These are phyloP conservation scores for Colletotrichum godetiae DNA, from an alignment of 2,329 filamentous ascomycete species.

Conservation along the genomic window DNA sequence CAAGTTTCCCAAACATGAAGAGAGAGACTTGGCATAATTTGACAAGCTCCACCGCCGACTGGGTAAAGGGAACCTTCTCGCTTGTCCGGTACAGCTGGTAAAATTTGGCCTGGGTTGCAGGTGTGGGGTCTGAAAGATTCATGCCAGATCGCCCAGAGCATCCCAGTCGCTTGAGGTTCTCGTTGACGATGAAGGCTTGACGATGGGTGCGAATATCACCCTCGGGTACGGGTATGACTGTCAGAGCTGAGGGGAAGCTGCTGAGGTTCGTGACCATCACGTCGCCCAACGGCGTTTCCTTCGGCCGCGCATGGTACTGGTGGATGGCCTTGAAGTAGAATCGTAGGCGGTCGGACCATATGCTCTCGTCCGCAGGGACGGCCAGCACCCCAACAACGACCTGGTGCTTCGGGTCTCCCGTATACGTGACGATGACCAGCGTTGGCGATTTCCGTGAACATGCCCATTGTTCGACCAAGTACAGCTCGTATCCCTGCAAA, in stretches of 20 bases:
- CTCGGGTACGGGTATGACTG: constrained; percentile 89
- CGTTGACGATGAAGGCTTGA: constrained; percentile 91
- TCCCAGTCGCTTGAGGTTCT: constrained; percentile 89
- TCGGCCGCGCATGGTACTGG: constrained; percentile 85
- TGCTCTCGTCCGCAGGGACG: constrained; percentile 81
- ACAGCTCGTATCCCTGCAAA: constrained; percentile 88
- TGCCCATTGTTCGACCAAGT: constrained; percentile 97
- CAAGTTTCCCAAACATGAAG: constrained; percentile 86
- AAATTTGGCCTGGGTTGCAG: constrained; percentile 90
- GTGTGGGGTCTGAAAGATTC: constrained; percentile 80
- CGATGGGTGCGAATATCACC: constrained; percentile 86
- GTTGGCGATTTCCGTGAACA: constrained; percentile 92
- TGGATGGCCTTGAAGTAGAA: constrained; percentile 89
- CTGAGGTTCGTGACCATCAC: constrained; percentile 95
- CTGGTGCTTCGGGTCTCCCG: constrained; percentile 82
- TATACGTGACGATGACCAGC: constrained; percentile 92
- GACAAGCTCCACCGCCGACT: constrained; percentile 87
- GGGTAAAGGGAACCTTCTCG: constrained; percentile 81
- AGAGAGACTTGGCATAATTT: constrained; percentile 92
- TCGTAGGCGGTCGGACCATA: constrained; percentile 83
- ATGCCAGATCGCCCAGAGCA: constrained; percentile 92
- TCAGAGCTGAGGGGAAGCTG: constrained; percentile 90
- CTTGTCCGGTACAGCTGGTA: constrained; percentile 89
- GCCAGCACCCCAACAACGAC: constrained; percentile 85
- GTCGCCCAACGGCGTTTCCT: constrained; percentile 83